A percentile compares a stretch with the other conserved stretches of the same genome.
These are phyloP conservation scores for Rostrohypoxylon terebratum DNA, from an alignment of 495 filamentous ascomycete genomes.

Conservation along the genomic window DNA sequence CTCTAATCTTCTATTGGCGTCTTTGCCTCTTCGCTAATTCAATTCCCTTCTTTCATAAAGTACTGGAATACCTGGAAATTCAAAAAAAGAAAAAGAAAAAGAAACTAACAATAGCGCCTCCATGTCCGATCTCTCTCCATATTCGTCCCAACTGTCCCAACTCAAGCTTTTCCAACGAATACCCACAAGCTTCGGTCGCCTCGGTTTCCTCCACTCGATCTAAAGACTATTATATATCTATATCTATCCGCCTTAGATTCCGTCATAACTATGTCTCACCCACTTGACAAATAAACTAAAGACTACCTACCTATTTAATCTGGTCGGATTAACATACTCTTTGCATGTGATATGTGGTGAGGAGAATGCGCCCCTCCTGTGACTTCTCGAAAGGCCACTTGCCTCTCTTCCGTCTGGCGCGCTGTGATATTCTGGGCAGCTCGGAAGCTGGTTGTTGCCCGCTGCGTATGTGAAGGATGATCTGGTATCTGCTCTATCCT, in stretches of 20 bases:
- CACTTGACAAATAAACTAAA: conserved; percentile 26
- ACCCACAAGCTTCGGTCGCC: conserved; percentile 1
- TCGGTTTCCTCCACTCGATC: conserved; percentile 4
- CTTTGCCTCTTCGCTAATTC: conserved; percentile 30
- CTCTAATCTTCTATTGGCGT: conserved; percentile 29
- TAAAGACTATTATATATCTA: neutral
- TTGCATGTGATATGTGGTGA: conserved; percentile 28
- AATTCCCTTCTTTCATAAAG: conserved; percentile 35
- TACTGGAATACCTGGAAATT: conserved; percentile 1
- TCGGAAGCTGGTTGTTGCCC: conserved; percentile 32
- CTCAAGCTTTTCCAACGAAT: conserved; percentile 22
- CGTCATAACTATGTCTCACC: conserved; percentile 28
- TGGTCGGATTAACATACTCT: neutral
- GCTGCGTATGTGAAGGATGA: conserved; percentile 54
- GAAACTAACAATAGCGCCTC: conserved; percentile 39
- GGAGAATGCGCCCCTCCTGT: conserved; percentile 47
- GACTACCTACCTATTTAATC: neutral
- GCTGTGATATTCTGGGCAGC: conserved; percentile 39
- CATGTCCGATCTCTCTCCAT: conserved; percentile 35
- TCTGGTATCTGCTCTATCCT: conserved; percentile 74
- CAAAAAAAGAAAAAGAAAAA: too few relatives aligned
- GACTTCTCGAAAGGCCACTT: conserved; percentile 43
- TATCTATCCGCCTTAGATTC: neutral
- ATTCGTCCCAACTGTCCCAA: conserved; percentile 14
- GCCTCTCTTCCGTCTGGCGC: conserved; percentile 38